A percentile compares a stretch with the other conserved stretches of the same genome.
Evolutionary conservation across 495 filamentous ascomycete species (phyloP).

Genomic region (Endocarpon pusillum): DNA sequence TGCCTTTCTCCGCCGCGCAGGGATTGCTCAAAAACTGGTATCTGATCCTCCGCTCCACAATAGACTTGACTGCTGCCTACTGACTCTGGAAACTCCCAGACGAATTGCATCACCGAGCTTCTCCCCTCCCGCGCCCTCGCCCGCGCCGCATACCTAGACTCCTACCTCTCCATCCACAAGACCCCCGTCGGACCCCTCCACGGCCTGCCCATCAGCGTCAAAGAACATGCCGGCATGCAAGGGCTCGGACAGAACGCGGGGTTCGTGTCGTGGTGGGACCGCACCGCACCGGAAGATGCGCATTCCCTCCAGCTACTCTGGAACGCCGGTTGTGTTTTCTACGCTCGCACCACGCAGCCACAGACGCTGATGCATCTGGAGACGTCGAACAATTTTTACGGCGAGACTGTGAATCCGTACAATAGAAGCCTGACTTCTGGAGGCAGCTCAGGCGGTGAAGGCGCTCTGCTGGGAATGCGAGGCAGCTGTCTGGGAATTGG

Average conservation of each 20-base stretch:
- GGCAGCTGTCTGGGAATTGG: conserved; percentile 40
- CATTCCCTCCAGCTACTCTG: conserved; percentile 18
- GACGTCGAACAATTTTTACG: conserved; percentile 37
- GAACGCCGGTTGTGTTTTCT: conserved; percentile 31
- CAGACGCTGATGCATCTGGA: conserved; percentile 37
- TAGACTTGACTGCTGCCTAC: not conserved
- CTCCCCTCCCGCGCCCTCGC: conserved; percentile 16
- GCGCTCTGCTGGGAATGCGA: conserved; percentile 34
- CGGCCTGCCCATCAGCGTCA: conserved; percentile 14
- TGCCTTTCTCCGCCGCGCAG: conserved; percentile 30
- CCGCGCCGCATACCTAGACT: conserved; percentile 15
- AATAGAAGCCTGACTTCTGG: conserved; percentile 32
- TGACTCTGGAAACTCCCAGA: too few species aligned
- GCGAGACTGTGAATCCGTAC: conserved; percentile 33
- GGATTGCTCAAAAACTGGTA: conserved; percentile 26
- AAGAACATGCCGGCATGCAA: conserved; percentile 14
- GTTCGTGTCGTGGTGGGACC: conserved; percentile 13
- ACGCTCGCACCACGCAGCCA: conserved; percentile 37
- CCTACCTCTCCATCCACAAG: conserved; percentile 9
- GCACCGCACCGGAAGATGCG: conserved; percentile 9
- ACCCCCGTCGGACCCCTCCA: conserved; percentile 13
- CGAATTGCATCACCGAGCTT: conserved; percentile 23
- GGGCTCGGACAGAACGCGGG: conserved; percentile 9
- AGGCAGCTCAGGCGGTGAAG: conserved; percentile 42
- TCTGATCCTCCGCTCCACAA: not conserved